Evolutionary conservation across 1,139 yeast genomes (phyloP), one percentile per base, ranked within the genome.

Genomic region (Candida labiduridarum): DNA sequence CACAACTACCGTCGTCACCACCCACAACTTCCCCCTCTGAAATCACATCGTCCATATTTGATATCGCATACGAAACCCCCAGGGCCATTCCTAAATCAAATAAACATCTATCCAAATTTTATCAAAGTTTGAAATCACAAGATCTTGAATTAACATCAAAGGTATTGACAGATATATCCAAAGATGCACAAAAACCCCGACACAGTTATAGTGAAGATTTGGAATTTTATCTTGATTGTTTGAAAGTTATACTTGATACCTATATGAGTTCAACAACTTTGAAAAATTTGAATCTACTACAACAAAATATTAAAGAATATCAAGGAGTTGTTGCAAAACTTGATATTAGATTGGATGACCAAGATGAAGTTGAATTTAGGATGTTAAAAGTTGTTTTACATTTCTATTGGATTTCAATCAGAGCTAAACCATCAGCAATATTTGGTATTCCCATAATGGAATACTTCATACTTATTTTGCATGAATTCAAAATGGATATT

Each of bases 361-460:
- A 31, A 9, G 22, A 19, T n/a, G 29, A 39, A 25, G 25, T 14
- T n/a, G 38, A 39, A 7, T 41, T 48, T 3, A 22, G 33, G 9
- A 39, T 53, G 27, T 34, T 48, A 25, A 47, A 43, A 44, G 45
- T 49, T 2, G 45, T 49, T 5, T 33, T 53, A 29, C 53, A 50
- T 44, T n/a, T 47, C 1, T 53, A 52, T 38, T 27, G 48, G 14
- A 11, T 51, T 2, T 41, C 52, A 1, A 42, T 19, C 14, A 18
- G 30, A 8, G n/a, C 40, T 2, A 10, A 16, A 14, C 44, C 35
- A 4, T 42, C 50, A 3, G 35, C 29, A 11, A 34, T 48, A 10
- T 34, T 47, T 10, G 22, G 42, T 4, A 31, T 27, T 12, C 49
- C 54, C 18, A 44, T 55, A 15, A 42, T 36, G 7, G 54, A 54